phyloP scores from a whole-genome alignment of 73 alveolate species.

The Paramecium biaurelia region DNA sequence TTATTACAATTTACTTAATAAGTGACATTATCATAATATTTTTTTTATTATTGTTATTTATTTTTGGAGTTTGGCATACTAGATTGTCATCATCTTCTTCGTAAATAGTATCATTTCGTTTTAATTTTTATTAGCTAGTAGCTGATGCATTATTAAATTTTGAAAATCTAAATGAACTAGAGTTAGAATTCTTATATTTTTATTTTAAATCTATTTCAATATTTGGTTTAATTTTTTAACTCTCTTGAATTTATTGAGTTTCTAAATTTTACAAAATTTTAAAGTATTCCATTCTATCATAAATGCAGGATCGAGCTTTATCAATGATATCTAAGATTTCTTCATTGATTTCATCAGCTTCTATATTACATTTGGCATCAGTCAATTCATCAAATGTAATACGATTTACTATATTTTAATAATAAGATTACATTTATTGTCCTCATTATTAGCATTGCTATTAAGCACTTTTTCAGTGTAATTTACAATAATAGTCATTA shows the following conservation, averaged over 20 bases:
- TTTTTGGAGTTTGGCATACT: neutral
- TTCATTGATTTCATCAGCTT: neutral
- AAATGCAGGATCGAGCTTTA: neutral
- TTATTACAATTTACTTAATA: neutral
- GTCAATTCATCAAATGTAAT: conserved; percentile 20
- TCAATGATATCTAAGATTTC: neutral
- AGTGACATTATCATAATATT: conserved; percentile 5
- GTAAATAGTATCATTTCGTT: neutral
- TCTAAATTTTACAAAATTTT: neutral
- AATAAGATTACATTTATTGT: neutral
- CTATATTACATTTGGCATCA: neutral
- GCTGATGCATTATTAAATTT: neutral
- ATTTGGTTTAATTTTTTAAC: conserved; percentile 7
- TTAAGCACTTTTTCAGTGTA: conserved; percentile 6
- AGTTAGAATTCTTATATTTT: neutral
- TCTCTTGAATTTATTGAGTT: neutral
- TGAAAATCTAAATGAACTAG: conserved; percentile 13
- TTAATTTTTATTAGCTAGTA: neutral
- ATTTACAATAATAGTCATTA: neutral
- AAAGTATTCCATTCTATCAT: conserved; percentile 21
- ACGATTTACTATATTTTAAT: neutral
- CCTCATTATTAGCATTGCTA: conserved; percentile 35
- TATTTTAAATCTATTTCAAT: neutral
- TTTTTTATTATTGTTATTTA: conserved; percentile 30
- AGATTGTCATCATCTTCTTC: neutral